Base-by-base conservation (phyloP, 805 yeast genomes). In the Komagataella phaffii region DNA sequence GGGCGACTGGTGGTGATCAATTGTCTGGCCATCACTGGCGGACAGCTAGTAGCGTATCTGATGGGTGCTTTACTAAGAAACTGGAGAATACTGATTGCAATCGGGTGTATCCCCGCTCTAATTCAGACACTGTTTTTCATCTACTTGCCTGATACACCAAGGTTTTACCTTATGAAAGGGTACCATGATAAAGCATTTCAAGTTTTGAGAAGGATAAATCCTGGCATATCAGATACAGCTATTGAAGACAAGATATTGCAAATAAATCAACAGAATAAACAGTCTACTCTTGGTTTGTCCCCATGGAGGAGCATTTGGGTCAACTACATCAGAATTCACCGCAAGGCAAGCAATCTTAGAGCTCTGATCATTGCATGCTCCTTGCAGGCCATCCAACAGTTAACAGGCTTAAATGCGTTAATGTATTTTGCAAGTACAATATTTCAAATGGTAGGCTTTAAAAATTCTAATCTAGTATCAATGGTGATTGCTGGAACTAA, bases 401-500 rank as follows among this genome's bases (percentile, higher is more conserved):
- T 91, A 61, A 85, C 96, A 17, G 98, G 98, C 57, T 90, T 91
- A 79, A 93, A 91, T 70, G 88, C 97, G 6, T 76, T 91, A 60
- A 87, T 91, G 96, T 91, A 93, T 71, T 91, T 90, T 68, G 84
- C 95, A 49, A 82, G 95, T 43, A 90, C 97, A 1, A 85, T 93
- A 58, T 93, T 93, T 63, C 83, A 89, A 66, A 81, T 89, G 47
- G 88, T 90, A 51, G 99, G 98, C 2, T 91, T 90, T 64, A 62
- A 79, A 55, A 80, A 90, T 64, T 79, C 98, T 7, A 85, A 96
- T n/a, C 96, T 96, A 1, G 97, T 91, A 12, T 89, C 97, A 1
- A 79, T 91, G 59, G 83, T 91, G 59, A 80, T 91, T 59, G 95
- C 97, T 3, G 98, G 93, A 53, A 90, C 98, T 1, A 93, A 93